These are phyloP conservation scores for Pogostemon cablin DNA, from an alignment of 257 asterid species.

Conservation along the genomic window DNA sequence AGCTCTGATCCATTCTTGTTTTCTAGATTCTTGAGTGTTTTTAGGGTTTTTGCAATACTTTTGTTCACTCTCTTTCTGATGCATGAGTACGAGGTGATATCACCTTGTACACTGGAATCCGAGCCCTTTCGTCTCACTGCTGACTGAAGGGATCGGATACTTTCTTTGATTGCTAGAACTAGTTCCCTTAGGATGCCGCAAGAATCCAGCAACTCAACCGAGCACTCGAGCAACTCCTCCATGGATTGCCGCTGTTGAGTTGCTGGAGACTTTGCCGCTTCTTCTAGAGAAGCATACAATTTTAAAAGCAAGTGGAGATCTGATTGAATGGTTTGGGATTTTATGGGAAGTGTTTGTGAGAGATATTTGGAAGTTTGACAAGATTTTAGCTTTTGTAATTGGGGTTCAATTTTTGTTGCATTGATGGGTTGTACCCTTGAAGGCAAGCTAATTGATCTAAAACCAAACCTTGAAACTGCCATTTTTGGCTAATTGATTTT, in stretches of 20 bases:
- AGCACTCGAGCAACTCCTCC: constrained; percentile 47
- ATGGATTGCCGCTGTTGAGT: constrained; percentile 24
- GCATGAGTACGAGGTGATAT: constrained; percentile 37
- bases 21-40: constrained; percentile 48
- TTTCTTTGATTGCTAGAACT: constrained; percentile 38
- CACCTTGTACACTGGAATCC: constrained; percentile 39
- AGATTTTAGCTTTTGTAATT: constrained; percentile 41
- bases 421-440: constrained; percentile 51
- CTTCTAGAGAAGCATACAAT: constrained; percentile 39
- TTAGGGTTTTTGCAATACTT: constrained; percentile 41
- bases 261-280: constrained; percentile 31
- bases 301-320: constrained; percentile 42
- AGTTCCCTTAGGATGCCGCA: constrained; percentile 46
- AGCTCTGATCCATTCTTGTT: constrained; percentile 23
- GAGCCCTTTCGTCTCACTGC: constrained; percentile 58
- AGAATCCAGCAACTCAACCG: constrained; percentile 57
- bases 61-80: constrained; percentile 51
- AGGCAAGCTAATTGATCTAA: constrained; percentile 70
- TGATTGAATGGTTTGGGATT: constrained; percentile 39
- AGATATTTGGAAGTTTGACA: constrained; percentile 7
- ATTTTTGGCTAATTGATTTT: constrained; percentile 30
- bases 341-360: constrained; percentile 28
- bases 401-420: constrained; percentile 41
- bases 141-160: constrained; percentile 57
- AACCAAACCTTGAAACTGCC: constrained; percentile 43